Evolutionary conservation across 495 filamentous ascomycete genomes (phyloP), one percentile per base, ranked within the genome.

Genomic region (Xylaria flabelliformis): DNA sequence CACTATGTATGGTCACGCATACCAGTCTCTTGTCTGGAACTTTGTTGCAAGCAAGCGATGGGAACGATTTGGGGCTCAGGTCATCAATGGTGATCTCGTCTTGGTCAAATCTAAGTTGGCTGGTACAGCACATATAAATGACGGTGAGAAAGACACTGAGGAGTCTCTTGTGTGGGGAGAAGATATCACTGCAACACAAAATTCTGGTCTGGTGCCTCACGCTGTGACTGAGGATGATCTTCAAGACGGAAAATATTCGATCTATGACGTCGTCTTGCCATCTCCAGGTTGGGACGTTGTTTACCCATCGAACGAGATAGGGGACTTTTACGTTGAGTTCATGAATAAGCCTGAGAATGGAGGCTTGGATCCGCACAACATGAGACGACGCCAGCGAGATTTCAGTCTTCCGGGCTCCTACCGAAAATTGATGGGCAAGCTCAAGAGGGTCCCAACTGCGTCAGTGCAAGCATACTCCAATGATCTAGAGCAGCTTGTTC

Each of bases 1-100:
- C 19, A 86, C 93, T 46, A 98, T 98, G 93, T 99, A 99, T 74
- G 90, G 97, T 15, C 96, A 99, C 75, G 96, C 97, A 36, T 98
- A 97, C 82, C 96, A 99, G 78, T 95, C 92, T 6, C 86, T 94
- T 12, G 91, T 99, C 10, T 99, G 95, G 95, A 99, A 99, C 82
- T 83, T 86, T 69, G 93, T 90, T 32, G 94, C 88, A 17, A 90
- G 91, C 67, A 90, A 90, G 74, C 91, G 96, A 69, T 96, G 90
- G 92, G 89, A 88, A 51, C 83, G 85, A 24, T 93, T 90, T 77
- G 94, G 91, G 21, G 77, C 83, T 44, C 83, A 85, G 67, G 92
- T 97, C 10, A 85, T 98, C 32, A 90, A 93, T 73, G 96, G 96
- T 12, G 96, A 99, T 76, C 85, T 99, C 2, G 91, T 99, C 21